Conservation (phyloP, 1,284 basidiomycete genomes). For the Cryptococcus floricola region DNA sequence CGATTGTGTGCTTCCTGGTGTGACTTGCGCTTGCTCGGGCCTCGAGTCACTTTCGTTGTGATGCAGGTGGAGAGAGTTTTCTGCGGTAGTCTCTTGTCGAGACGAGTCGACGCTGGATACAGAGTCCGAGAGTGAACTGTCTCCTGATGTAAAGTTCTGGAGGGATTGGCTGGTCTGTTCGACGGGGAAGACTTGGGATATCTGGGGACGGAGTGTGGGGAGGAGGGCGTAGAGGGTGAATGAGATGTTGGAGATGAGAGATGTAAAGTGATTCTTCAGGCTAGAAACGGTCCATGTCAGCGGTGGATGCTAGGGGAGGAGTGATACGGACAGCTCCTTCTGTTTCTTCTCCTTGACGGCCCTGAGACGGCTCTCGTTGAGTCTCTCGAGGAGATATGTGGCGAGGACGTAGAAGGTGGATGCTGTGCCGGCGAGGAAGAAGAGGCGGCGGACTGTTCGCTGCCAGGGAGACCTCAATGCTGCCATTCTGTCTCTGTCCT, state of each 20-base stretch:
- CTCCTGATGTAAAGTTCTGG: constrained; percentile 8
- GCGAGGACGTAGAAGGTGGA: constrained; percentile 38
- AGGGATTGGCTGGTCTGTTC: constrained; percentile 40
- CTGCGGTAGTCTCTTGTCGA: constrained; percentile 12
- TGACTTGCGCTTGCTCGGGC: neutral
- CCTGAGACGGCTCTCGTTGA: constrained; percentile 34
- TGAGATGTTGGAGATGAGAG: constrained; percentile 43
- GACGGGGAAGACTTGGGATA: constrained; percentile 39
- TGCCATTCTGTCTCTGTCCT: neutral
- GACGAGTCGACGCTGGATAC: constrained; percentile 1
- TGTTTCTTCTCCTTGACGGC: constrained; percentile 36
- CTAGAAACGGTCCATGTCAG: constrained; percentile 16
- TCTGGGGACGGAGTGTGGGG: constrained; percentile 43
- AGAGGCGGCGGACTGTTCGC: constrained; percentile 30
- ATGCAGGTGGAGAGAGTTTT: constrained; percentile 25
- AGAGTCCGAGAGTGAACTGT: constrained; percentile 8
- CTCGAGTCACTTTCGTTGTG: neutral
- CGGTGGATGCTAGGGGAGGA: neutral
- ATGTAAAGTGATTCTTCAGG: constrained; percentile 46
- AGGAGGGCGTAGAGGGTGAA: constrained; percentile 49
- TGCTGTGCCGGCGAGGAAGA: constrained; percentile 31
- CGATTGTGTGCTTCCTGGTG: neutral
- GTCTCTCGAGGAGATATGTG: constrained; percentile 33
- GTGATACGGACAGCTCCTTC: constrained; percentile 31
- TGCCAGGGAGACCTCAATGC: constrained; percentile 24